Base-by-base conservation (phyloP, 192 early-diverging fungal genomes). In the Dimargaris xerosporica region DNA sequence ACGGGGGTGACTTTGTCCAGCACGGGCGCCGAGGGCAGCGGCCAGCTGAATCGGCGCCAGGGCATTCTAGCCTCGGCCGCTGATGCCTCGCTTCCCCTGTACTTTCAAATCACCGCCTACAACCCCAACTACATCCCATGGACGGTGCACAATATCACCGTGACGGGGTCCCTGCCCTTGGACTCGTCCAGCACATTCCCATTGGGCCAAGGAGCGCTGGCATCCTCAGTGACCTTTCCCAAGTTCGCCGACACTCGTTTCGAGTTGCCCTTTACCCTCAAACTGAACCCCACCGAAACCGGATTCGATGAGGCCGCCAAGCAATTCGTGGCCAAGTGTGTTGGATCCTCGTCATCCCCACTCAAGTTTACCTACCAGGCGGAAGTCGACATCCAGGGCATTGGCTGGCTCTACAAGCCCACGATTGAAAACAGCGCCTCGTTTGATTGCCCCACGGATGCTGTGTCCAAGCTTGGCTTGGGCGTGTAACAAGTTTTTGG, bases 61-160 rank as follows among this genome's bases (percentile, higher is more conserved):
- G 47, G 16, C 16, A 48, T 48, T 4, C 19, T 48, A 48, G 47
- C 47, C 16, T 17, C 47, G 11, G 52, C 25, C 23, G 31, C 6
- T 39, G 29, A 29, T 19, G 29, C 28, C 54, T 71, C 73, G 0
- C 67, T 78, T 44, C 76, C 76, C 55, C 69, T 78, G 48, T 63
- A 75, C 9, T 73, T 78, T 63, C 69, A 73, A 44, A 66, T 78
- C 43, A 70, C 69, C 34, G 71, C 75, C 12, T 73, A 69, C 42
- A 78, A 78, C 65, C 76, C 76, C 23, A 78, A 78, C 67, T 75
- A 60, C 52, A 78, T 78, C 48, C 71, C 73, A 0, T 78, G 76
- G 76, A 78, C 73, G 7, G 71, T 78, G 64, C 69, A 71, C 59
- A 78, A 78, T 53, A 71, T 78, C 44, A 78, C 76, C 0, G 71